Percentiles rank a stretch among this genome's conserved stretches.
Evolutionary conservation across 148 eudicot genomes (phyloP).

Genomic region (Dysphania ambrosioides): DNA sequence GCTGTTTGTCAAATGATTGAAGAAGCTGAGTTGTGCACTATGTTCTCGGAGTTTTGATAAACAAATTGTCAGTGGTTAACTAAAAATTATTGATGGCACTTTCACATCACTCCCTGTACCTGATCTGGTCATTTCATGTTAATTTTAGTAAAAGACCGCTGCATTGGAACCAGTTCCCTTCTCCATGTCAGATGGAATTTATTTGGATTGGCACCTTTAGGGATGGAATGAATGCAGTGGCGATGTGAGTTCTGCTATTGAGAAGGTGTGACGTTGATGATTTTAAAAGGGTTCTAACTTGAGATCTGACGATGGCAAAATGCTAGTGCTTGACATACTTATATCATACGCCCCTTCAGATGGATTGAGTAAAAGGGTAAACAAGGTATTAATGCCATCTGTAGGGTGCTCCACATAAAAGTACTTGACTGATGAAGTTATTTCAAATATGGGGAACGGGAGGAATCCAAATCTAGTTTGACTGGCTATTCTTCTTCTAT

Average conservation of each 20-base stretch:
- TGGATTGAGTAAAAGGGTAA: constrained; percentile 32
- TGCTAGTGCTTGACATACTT: constrained; percentile 44
- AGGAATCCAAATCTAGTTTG: constrained; percentile 77
- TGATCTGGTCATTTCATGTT: constrained; percentile 41
- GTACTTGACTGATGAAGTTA: constrained; percentile 23
- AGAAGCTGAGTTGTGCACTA: constrained; percentile 43
- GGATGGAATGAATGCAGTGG: constrained; percentile 46
- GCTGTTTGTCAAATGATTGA: constrained; percentile 20
- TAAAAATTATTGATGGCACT: constrained; percentile 57
- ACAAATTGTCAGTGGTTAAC: constrained; percentile 63
- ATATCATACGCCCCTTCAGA: constrained; percentile 38
- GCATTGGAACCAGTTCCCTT: constrained; percentile 50
- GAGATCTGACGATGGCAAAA: constrained; percentile 33
- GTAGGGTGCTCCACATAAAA: constrained; percentile 20
- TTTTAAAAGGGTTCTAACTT: constrained; percentile 27
- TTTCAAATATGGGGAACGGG: constrained; percentile 67
- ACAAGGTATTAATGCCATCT: constrained; percentile 38
- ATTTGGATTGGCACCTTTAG: constrained; percentile 81
- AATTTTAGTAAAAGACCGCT: constrained; percentile 31
- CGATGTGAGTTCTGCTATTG: constrained; percentile 36
- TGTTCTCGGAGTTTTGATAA: constrained; percentile 51
- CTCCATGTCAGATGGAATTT: constrained; percentile 71
- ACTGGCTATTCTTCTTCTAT: constrained; percentile 91
- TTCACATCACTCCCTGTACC: constrained; percentile 81
- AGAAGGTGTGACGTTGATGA: constrained; percentile 52